Evolutionary conservation across 441 rosid genomes (phyloP).

Genomic region (Erodium moschatum): DNA sequence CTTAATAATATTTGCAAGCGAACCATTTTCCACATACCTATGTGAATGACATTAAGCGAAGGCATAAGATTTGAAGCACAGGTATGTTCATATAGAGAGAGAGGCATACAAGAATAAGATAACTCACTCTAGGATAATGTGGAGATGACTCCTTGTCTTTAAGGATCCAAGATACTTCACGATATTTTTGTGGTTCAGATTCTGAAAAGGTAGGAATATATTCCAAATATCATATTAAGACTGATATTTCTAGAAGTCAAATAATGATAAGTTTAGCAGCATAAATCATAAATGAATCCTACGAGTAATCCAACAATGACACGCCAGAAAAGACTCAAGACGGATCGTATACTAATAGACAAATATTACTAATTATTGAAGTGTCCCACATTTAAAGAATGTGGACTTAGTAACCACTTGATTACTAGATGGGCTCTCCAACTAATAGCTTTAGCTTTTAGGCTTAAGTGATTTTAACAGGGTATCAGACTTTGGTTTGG

Average conservation of each 20-base stretch:
- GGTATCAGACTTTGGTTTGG: not conserved
- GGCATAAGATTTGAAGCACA: constrained; percentile 12
- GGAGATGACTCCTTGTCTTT: constrained; percentile 94
- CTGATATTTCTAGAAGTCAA: not conserved
- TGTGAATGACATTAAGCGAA: constrained; percentile 22
- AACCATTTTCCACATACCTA: constrained; percentile 99
- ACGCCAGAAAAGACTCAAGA: not conserved
- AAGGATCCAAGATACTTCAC: constrained; percentile 93
- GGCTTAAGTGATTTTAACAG: not conserved
- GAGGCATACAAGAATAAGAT: constrained; percentile 15
- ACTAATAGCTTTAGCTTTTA: not conserved
- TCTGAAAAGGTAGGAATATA: constrained; percentile 39
- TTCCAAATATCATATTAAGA: constrained; percentile 6
- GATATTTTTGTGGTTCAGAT: constrained; percentile 92
- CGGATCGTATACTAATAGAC: not conserved
- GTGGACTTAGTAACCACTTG: not conserved
- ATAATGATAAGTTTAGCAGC: constrained; percentile 6
- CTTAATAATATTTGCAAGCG: constrained; percentile 96
- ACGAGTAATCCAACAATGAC: constrained; percentile 4
- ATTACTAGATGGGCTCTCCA: not conserved
- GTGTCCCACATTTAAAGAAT: not conserved
- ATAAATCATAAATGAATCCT: constrained; percentile 14
- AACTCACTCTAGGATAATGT: constrained; percentile 94
- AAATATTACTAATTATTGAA: not conserved
- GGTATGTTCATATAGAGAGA: not conserved